A percentile compares a stretch with the other conserved stretches of the same genome.
These are phyloP conservation scores for Talaromyces sp. DNA, from an alignment of 2,329 filamentous ascomycete species.

Conservation along the genomic window DNA sequence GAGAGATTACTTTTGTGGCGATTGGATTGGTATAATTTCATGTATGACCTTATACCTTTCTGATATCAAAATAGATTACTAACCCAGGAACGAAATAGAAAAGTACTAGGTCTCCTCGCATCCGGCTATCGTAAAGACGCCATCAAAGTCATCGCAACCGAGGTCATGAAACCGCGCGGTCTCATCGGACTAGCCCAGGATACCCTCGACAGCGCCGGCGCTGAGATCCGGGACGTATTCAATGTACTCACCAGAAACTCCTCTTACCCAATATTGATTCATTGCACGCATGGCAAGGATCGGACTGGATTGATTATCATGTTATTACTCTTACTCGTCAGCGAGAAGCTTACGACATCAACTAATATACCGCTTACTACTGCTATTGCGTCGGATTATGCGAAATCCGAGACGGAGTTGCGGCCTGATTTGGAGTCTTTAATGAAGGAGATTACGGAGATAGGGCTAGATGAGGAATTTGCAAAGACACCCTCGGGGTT, in stretches of 20 bases:
- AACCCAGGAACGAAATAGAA: conserved; percentile 36
- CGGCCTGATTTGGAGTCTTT: conserved; percentile 57
- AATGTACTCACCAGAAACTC: conserved; percentile 52
- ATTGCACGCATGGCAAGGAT: conserved; percentile 89
- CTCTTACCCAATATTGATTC: conserved; percentile 63
- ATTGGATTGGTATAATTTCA: conserved; percentile 61
- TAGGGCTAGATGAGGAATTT: conserved; percentile 72
- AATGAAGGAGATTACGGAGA: conserved; percentile 61
- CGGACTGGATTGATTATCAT: conserved; percentile 68
- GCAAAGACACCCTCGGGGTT: conserved; percentile 61
- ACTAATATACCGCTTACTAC: conserved; percentile 50
- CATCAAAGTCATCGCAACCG: conserved; percentile 61
- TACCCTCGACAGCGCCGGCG: conserved; percentile 62
- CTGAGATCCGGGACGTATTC: conserved; percentile 64
- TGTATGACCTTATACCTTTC: conserved; percentile 38
- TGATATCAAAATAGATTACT: not conserved
- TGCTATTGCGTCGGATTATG: conserved; percentile 68
- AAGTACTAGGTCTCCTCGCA: conserved; percentile 58
- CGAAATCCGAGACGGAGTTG: conserved; percentile 58
- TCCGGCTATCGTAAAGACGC: conserved; percentile 64
- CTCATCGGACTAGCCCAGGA: conserved; percentile 65
- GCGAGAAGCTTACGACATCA: not conserved
- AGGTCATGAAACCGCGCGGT: conserved; percentile 68
- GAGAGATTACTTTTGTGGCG: conserved; percentile 63
- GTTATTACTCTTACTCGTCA: conserved; percentile 49